Percentiles rank a stretch among this genome's conserved stretches.
These are phyloP conservation scores for Panicum virgatum DNA, from an alignment of 202 grass and related monocot species.

Conservation along the genomic window DNA sequence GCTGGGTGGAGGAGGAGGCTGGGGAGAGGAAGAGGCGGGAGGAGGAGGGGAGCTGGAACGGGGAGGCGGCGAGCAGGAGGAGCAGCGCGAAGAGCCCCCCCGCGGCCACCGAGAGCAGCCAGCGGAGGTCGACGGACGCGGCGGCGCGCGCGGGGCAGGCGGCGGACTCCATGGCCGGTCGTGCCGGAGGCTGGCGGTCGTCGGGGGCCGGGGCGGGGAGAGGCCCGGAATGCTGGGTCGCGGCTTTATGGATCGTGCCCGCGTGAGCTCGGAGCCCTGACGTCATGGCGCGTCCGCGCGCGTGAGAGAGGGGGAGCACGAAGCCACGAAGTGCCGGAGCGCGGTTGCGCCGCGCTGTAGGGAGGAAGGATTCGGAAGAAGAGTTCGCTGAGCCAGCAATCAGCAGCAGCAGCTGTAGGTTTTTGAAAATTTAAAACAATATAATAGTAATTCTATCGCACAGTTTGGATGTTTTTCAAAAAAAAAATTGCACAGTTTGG, in stretches of 20 bases:
- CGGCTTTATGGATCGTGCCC: background rate
- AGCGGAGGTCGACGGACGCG: constrained; percentile 29
- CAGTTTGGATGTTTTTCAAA: too few relatives aligned
- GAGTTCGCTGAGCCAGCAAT: background rate
- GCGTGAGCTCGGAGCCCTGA: background rate
- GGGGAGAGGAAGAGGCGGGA: constrained; percentile 9
- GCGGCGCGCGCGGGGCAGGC: constrained; percentile 21
- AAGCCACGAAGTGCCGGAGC: background rate
- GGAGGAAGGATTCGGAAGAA: too few relatives aligned
- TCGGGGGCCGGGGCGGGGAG: background rate
- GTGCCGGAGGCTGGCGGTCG: background rate
- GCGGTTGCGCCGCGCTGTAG: background rate
- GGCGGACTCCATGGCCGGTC: constrained; percentile 36
- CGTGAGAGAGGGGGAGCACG: background rate
- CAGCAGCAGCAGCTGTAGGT: background rate
- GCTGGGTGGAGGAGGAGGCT: background rate
- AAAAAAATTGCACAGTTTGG: background rate
- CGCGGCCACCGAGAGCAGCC: constrained; percentile 47
- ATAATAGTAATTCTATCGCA: background rate
- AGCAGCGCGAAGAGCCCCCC: constrained; percentile 43
- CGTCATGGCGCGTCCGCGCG: background rate
- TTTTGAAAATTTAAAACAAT: background rate
- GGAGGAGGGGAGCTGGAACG: constrained; percentile 23
- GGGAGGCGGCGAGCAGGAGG: constrained; percentile 33
- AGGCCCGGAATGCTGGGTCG: background rate